These are phyloP conservation scores for Trichoderma asperelloides DNA, from an alignment of 495 filamentous ascomycete species.

Conservation along the genomic window DNA sequence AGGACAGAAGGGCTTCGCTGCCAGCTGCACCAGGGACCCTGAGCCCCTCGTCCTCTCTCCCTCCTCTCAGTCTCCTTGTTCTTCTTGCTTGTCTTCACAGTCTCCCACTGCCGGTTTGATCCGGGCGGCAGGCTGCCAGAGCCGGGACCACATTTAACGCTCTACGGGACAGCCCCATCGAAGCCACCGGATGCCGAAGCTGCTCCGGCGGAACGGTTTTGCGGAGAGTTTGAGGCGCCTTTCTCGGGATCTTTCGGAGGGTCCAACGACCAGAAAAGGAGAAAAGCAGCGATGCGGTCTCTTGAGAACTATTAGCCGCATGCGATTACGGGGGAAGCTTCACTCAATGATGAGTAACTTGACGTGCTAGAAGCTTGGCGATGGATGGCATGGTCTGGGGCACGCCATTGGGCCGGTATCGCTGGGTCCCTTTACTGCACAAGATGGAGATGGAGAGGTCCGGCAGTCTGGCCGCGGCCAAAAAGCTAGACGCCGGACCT, in stretches of 20 bases:
- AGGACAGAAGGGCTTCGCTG: neutral
- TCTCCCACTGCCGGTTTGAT: constrained; percentile 12
- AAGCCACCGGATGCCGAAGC: constrained; percentile 5
- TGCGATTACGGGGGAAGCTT: neutral
- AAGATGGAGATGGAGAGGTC: neutral
- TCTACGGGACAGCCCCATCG: neutral
- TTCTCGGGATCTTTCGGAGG: constrained; percentile 2
- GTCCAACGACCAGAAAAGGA: neutral
- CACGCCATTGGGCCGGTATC: neutral
- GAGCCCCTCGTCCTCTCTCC: constrained; percentile 13
- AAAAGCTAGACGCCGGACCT: too few species aligned
- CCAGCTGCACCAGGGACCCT: neutral
- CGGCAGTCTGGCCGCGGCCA: too few species aligned
- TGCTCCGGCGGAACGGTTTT: neutral
- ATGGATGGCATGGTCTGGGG: neutral
- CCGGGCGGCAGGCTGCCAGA: constrained; percentile 2
- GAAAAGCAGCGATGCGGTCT: neutral
- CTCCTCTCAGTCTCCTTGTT: neutral
- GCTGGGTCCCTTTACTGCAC: neutral
- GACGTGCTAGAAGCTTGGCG: neutral
- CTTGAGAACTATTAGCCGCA: neutral
- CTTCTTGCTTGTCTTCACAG: neutral
- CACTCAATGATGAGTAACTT: neutral
- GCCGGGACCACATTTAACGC: neutral
- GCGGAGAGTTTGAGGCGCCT: neutral